phyloP scores from a whole-genome alignment of 2,329 filamentous ascomycete genomes.

The Verticillium isaacii region DNA sequence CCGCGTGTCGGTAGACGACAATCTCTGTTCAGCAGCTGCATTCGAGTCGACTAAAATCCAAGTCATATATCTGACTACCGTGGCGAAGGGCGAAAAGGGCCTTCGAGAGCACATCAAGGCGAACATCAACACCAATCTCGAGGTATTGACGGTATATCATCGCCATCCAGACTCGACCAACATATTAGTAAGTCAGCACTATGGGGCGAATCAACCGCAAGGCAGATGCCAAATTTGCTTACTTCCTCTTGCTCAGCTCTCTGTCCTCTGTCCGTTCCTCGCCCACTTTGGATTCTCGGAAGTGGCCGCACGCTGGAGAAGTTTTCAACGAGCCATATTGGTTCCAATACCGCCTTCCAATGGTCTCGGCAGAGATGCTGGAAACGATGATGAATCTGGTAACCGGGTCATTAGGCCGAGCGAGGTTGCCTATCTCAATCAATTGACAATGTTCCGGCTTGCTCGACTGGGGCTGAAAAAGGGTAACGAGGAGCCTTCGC shows the following conservation, averaged over 20 bases:
- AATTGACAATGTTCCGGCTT: background rate
- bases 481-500: background rate
- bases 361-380: no score
- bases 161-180: background rate
- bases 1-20: background rate
- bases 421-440: background rate
- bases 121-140: background rate
- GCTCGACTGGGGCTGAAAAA: background rate
- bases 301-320: background rate
- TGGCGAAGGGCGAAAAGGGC: background rate
- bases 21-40: background rate
- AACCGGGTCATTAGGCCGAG: background rate
- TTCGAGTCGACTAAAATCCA: background rate
- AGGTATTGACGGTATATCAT: background rate
- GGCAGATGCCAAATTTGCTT: background rate
- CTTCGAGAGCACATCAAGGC: background rate
- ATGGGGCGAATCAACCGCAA: no score
- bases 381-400: background rate
- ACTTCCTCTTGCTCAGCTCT: background rate
- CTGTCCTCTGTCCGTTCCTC: background rate
- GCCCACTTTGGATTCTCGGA: background rate
- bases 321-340: background rate
- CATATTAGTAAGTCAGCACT: background rate
- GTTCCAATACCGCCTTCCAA: background rate
- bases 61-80: background rate